Base-by-base conservation (phyloP, 78 protist species). In the Dictyostelium capitatum region DNA sequence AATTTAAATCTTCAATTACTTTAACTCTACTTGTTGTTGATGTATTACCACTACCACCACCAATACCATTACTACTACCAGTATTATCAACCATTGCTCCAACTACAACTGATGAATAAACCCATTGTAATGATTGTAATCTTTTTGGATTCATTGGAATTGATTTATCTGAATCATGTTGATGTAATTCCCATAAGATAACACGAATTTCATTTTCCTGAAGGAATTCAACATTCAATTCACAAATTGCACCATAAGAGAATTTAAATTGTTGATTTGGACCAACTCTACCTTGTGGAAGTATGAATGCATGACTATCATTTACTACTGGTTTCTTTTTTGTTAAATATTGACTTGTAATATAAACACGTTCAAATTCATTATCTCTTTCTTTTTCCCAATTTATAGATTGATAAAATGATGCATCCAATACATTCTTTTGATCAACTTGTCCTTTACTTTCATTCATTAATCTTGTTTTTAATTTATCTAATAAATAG, bases 351-450 rank as follows among this genome's bases (percentile, higher is more conserved):
- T 87, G 93, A 32, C 80, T 64, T 8, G 84, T 87, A 0, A 25
- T 56, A 50, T 77, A 87, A 19, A 87, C 80, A 15, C 82, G 37
- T 78, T 87, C 93, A 69, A 87, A 75, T 72, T 87, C 93, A 12
- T 47, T 47, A 20, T 87, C 93, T 4, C 50, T 77, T 50, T 87
- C 93, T 14, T 77, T 87, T 1, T 77, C 69, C 93, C 93, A 87
- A 37, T 87, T 54, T 8, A 77, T 51, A 14, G 67, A 64, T 32
- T 77, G 56, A 15, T 30, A 28, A 67, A 87, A 87, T 15, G 14
- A 0, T 7, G 43, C 79, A 64, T 87, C 93, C 25, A 87, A 20
- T n/a, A 50, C 9, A 37, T 30, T 41, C 12, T 28, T 32, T n/a
- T 74, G 30, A 65, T 87, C 93, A 5, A 87, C 32, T n/a, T 73